Evolutionary conservation across 768 basidiomycete genomes (phyloP).

Genomic region (Tylopilus plumbeoviolaceoides): DNA sequence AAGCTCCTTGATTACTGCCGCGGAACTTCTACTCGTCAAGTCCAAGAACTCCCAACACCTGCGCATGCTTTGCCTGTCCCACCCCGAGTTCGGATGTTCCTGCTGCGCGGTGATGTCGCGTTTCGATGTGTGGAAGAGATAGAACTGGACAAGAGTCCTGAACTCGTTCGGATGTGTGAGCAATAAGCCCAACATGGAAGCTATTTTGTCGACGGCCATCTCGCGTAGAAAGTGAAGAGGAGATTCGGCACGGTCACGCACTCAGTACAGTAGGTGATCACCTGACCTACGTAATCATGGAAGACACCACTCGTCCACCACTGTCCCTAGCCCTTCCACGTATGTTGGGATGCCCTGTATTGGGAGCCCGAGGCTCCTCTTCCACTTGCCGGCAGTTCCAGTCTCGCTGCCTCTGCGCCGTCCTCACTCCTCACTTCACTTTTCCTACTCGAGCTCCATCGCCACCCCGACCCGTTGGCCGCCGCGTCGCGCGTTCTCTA

Average conservation of each 20-base stretch:
- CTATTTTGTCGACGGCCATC: slow-evolving; percentile 48
- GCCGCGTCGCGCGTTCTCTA: too few relatives aligned
- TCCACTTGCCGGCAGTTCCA: too few relatives aligned
- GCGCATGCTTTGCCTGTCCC: slow-evolving; percentile 83
- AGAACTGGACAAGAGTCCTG: slow-evolving; percentile 77
- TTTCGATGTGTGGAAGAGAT: slow-evolving; percentile 73
- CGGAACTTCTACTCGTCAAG: slow-evolving; percentile 83
- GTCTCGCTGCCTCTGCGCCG: too few relatives aligned
- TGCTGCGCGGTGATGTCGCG: slow-evolving; percentile 75
- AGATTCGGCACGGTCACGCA: slow-evolving; percentile 3
- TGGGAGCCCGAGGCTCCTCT: too few relatives aligned
- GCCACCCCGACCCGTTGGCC: too few relatives aligned
- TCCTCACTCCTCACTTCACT: too few relatives aligned
- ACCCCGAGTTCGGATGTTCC: slow-evolving; percentile 79
- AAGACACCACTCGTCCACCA: slow-evolving; percentile 45
- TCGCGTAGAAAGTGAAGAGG: background rate
- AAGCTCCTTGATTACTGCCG: slow-evolving; percentile 91
- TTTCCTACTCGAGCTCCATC: too few relatives aligned
- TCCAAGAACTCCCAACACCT: slow-evolving; percentile 90
- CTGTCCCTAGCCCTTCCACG: too few relatives aligned
- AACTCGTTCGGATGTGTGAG: slow-evolving; percentile 83
- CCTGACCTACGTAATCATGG: slow-evolving; percentile 34
- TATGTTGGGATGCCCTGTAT: too few relatives aligned
- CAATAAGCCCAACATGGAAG: slow-evolving; percentile 58
- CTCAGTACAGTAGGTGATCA: background rate